A percentile compares a stretch with the other conserved stretches of the same genome.
These are phyloP conservation scores for Suhomyces sp. DNA, from an alignment of 805 yeast species.

Conservation along the genomic window DNA sequence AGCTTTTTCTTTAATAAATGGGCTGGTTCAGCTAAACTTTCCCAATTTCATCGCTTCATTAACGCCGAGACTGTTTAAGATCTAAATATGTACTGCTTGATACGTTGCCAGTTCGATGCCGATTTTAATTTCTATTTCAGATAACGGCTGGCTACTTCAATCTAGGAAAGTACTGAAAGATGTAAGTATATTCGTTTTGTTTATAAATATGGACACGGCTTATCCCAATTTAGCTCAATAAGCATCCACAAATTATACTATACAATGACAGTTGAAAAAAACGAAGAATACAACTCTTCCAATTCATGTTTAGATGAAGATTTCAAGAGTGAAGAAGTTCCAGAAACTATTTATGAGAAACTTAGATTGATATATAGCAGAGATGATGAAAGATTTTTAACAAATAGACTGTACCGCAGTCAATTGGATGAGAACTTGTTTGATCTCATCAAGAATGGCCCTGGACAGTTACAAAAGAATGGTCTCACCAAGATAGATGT, in stretches of 20 bases:
- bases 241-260: neutral
- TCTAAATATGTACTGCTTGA: neutral
- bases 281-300: neutral
- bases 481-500: slow-evolving; percentile 1
- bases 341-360: slow-evolving; percentile 24
- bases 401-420: slow-evolving; percentile 8
- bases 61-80: neutral
- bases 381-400: slow-evolving; percentile 13
- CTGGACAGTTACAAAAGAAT: neutral
- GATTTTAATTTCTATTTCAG: neutral
- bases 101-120: neutral
- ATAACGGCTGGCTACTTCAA: neutral
- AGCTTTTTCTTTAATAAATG: neutral
- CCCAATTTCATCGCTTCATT: neutral
- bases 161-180: neutral
- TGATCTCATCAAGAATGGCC: neutral
- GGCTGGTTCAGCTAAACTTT: neutral
- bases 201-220: neutral
- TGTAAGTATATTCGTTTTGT: neutral
- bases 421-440: neutral
- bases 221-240: neutral
- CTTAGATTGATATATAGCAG: slow-evolving; percentile 27
- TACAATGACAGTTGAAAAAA: neutral
- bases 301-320: slow-evolving; percentile 2
- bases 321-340: neutral